These are phyloP conservation scores for Metschnikowia amazonensis DNA, from an alignment of 805 yeast species.

Conservation along the genomic window DNA sequence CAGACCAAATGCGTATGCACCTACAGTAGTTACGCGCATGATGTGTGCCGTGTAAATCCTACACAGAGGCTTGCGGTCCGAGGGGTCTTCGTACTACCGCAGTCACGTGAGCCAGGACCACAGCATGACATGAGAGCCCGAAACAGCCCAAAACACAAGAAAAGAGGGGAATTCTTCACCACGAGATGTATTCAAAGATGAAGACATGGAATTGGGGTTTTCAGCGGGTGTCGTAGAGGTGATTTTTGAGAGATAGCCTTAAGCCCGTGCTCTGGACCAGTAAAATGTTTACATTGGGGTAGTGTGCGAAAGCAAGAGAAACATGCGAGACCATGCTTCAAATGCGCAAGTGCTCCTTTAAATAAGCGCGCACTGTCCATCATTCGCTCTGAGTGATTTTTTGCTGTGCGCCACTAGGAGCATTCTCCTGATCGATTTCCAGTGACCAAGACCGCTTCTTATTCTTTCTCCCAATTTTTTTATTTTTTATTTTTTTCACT, in stretches of 20 bases:
- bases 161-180: too few species aligned
- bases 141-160: too few species aligned
- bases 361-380: neutral
- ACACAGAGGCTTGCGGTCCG: neutral
- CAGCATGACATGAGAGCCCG: neutral
- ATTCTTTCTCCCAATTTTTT: neutral
- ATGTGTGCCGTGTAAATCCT: neutral
- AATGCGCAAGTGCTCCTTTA: neutral
- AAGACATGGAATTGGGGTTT: too few species aligned
- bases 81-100: neutral
- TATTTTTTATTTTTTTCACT: too few species aligned
- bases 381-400: neutral
- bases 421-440: too few species aligned
- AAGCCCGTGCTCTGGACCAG: neutral
- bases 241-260: neutral
- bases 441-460: too few species aligned
- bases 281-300: neutral
- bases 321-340: constrained; percentile 1
- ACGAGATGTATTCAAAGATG: too few species aligned
- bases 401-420: constrained; percentile 1
- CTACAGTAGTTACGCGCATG: neutral
- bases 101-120: neutral
- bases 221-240: too few species aligned
- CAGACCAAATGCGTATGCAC: neutral
- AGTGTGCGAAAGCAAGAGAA: neutral